Evolutionary conservation across 495 filamentous ascomycete species (phyloP), one percentile per base, ranked within the genome.

Genomic region (Polyplosphaeria fusca): DNA sequence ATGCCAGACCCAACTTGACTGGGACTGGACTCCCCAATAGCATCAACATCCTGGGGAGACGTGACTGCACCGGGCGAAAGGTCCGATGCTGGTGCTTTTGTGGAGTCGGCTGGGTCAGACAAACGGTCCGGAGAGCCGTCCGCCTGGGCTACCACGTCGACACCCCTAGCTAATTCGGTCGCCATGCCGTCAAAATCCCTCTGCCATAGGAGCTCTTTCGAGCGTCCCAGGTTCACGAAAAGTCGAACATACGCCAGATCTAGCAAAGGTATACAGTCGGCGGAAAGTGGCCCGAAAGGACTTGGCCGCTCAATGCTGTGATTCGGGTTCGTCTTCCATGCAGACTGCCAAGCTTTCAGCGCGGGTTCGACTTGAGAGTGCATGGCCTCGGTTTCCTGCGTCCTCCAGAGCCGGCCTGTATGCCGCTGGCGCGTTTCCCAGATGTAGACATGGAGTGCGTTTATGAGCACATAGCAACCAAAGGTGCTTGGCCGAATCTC

Each of bases 351-450:
- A 14, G 93, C 91, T 68, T 87, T 84, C 55, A 98, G 73, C 20
- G 94, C 93, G 9, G 93, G 93, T 66, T 96, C 93, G 47, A 98
- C 94, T 67, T 95, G 91, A 12, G 88, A 85, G 70, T 96, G 91
- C 92, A 98, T 95, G 44, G 89, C 87, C 60, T 97, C 90, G 0
- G 89, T 94, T 69, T 97, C 93, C 57, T 88, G 83, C 24, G 86
- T 81, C 14, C 91, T 95, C 92, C 92, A 96, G 57, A 88, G 81
- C 57, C 90, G 84, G 54, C 87, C 91, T 66, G 91, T 85, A 64
- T 96, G 92, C 30, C 90, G 77, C 69, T 95, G 91, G 35, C 93
- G 82, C 1, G 91, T 96, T 72, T 97, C 92, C 93, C 93, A 97
- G 40, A 97, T 96, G 70, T 96, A 96, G 59, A 96, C 95, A 71